A percentile compares a stretch with the other conserved stretches of the same genome.
Conservation (phyloP, 2,329 filamentous ascomycete species). For the Cladosporium sp. region DNA sequence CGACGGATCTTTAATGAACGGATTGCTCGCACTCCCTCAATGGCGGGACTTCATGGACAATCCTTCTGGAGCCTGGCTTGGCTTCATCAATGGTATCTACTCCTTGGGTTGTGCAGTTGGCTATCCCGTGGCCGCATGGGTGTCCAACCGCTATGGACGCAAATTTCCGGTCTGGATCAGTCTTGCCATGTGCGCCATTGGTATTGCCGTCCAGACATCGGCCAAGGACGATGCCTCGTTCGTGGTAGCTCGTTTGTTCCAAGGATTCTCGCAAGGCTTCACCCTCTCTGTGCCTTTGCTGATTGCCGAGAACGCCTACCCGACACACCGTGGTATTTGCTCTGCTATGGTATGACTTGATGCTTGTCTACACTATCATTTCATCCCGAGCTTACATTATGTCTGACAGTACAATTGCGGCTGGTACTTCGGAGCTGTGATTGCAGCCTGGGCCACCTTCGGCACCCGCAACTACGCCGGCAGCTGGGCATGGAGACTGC, state of each 20-base stretch:
- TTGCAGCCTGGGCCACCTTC: constrained; percentile 25
- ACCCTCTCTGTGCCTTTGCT: constrained; percentile 59
- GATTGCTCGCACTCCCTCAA: constrained; percentile 4
- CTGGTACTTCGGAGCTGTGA: constrained; percentile 25
- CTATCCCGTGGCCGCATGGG: not conserved
- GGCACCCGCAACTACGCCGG: constrained; percentile 23
- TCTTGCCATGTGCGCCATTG: not conserved
- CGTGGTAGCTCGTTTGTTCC: constrained; percentile 8
- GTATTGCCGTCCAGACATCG: not conserved
- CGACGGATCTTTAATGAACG: constrained; percentile 26
- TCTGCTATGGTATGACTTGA: constrained; percentile 51
- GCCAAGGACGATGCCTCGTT: not conserved
- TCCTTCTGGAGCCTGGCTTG: not conserved
- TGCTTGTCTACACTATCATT: too few relatives aligned
- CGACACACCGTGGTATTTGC: constrained; percentile 65
- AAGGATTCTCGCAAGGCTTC: constrained; percentile 12
- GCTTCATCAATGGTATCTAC: constrained; percentile 8
- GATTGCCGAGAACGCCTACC: constrained; percentile 66
- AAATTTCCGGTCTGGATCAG: not conserved
- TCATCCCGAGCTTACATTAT: not conserved
- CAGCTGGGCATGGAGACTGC: constrained; percentile 26
- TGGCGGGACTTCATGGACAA: constrained; percentile 6
- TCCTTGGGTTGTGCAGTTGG: not conserved
- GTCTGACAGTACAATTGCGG: constrained; percentile 62
- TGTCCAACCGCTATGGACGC: constrained; percentile 10